Base-by-base conservation (phyloP, 306 rosid genomes). In the Phaseolus lunatus region DNA sequence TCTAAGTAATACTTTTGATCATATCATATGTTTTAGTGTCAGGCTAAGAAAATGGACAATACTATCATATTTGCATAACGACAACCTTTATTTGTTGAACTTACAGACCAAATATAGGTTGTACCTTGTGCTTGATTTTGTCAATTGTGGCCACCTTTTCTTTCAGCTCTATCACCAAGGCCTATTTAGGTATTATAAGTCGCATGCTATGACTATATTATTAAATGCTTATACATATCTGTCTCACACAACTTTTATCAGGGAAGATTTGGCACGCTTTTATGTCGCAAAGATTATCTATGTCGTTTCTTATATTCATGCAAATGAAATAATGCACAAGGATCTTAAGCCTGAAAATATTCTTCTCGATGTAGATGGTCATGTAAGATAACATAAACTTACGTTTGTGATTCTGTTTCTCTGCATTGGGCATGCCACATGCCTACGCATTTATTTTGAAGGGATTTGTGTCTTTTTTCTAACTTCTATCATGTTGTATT, bases 341-440 rank as follows among this genome's bases (percentile, higher is more conserved):
- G 96, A 92, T 86, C 92, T 93, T 44, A 93, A 93, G 83, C 97
- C 97, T 58, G 96, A 90, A 79, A 93, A 93, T 84, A 81, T 90
- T 75, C 84, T 90, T 52, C 79, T 93, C 35, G 96, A 89, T 66
- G 85, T 80, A 15, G 91, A 86, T 59, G 97, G 97, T 81, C 97
- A 93, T 82, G 97, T 93, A 93, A 64, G 84, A 62, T 69, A 69
- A 15, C 68, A 37, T 39, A 18, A 74, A 62, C 69, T 13, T 33
- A 58, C 1, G 13, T 24, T 70, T 48, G 22, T 56, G 16, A 35
- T 13, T 52, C 13, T 80, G 20, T 23, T 4, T 54, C 33, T 67
- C 10, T 77, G 71, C 64, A 31, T 41, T 54, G 44, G 79, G 45
- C 79, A 33, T 44, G 57, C 45, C n/a, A 15, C 44, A 45, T 31